Evolutionary conservation across 148 eudicot genomes (phyloP).

Genomic region (Vaccinium corymbosum): DNA sequence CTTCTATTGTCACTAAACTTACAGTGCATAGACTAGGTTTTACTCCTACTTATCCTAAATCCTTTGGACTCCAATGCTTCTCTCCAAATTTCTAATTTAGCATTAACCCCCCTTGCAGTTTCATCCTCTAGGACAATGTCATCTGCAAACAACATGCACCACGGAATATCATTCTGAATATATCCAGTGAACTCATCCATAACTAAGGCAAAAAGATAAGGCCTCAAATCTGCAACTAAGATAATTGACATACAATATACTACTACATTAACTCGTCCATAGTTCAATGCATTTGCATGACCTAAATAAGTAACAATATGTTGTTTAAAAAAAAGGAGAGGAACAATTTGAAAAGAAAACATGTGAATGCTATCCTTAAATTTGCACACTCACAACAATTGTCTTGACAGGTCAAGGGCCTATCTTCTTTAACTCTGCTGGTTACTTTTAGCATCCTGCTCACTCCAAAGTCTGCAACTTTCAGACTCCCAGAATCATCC

Average conservation of each 20-base stretch:
- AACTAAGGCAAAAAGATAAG: no score
- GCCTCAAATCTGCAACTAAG: not conserved
- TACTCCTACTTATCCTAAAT: no score
- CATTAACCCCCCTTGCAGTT: no score
- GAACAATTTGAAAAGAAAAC: not conserved
- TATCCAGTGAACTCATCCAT: no score
- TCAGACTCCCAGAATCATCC: constrained; percentile 94
- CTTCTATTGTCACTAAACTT: no score
- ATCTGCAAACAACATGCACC: no score
- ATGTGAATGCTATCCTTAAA: not conserved
- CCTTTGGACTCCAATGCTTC: no score
- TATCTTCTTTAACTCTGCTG: constrained; percentile 56
- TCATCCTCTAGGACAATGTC: no score
- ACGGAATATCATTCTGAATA: no score
- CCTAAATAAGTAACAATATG: not conserved
- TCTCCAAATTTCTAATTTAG: no score
- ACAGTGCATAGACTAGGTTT: no score
- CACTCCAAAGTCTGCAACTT: constrained; percentile 99
- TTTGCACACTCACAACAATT: constrained; percentile 59
- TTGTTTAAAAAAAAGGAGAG: not conserved
- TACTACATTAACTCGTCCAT: not conserved
- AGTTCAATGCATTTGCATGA: not conserved
- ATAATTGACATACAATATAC: not conserved
- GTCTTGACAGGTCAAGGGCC: constrained; percentile 45
- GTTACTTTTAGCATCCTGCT: constrained; percentile 86